A percentile compares a stretch with the other conserved stretches of the same genome.
phyloP scores from a whole-genome alignment of 2,329 filamentous ascomycete species.

The Penicillium digitatum region DNA sequence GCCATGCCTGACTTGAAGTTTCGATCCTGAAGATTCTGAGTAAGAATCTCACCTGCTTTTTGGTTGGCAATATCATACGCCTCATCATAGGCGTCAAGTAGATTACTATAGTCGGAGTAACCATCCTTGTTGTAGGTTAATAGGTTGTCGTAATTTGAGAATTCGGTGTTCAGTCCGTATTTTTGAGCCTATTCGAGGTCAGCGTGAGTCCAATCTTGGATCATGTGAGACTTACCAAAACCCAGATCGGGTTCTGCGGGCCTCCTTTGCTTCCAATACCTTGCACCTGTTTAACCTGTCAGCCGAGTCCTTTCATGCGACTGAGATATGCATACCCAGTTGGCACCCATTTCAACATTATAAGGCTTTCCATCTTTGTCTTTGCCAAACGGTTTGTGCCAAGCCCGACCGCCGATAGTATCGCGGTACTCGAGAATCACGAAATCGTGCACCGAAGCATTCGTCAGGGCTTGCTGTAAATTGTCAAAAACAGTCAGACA shows the following conservation, averaged over 20 bases:
- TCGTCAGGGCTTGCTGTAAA: slow-evolving; percentile 18
- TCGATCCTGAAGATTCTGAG: slow-evolving; percentile 58
- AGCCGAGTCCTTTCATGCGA: background rate
- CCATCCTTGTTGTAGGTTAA: slow-evolving; percentile 60
- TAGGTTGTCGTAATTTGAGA: slow-evolving; percentile 58
- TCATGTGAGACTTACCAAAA: slow-evolving; percentile 12
- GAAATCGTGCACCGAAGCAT: slow-evolving; percentile 22
- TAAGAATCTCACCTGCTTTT: slow-evolving; percentile 56
- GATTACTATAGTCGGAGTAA: slow-evolving; percentile 46
- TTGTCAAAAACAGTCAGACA: background rate
- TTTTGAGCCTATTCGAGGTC: slow-evolving; percentile 48
- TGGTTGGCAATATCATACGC: slow-evolving; percentile 47
- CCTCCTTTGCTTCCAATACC: slow-evolving; percentile 17
- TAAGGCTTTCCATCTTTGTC: slow-evolving; percentile 17
- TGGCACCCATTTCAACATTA: slow-evolving; percentile 19
- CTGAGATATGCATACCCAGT: slow-evolving; percentile 11
- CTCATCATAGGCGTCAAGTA: slow-evolving; percentile 51
- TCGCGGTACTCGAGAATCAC: slow-evolving; percentile 20
- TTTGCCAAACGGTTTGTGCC: slow-evolving; percentile 16
- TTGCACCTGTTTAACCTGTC: slow-evolving; percentile 13
- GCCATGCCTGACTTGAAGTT: slow-evolving; percentile 57
- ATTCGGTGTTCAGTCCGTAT: slow-evolving; percentile 53
- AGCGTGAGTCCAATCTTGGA: background rate
- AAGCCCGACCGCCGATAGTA: slow-evolving; percentile 17
- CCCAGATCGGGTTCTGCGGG: slow-evolving; percentile 17